phyloP scores from a whole-genome alignment of 352 stramenopile genomes.

The Pelagophyceae sp. region DNA sequence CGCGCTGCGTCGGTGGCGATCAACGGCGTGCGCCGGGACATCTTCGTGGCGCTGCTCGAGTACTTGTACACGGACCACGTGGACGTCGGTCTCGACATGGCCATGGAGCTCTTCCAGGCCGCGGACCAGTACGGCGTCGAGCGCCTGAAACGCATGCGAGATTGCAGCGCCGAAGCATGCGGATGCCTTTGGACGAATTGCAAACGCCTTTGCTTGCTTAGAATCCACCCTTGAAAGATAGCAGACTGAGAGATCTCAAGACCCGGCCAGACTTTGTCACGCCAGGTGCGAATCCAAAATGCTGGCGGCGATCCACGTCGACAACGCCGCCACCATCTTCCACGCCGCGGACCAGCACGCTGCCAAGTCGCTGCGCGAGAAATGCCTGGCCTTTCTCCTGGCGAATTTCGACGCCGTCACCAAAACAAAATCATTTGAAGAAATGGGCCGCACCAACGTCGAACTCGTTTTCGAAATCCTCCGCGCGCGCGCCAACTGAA shows the following conservation, averaged over 20 bases:
- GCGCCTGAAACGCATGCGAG: constrained; percentile 52
- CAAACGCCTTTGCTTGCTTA: constrained; percentile 40
- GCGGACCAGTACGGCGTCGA: constrained; percentile 70
- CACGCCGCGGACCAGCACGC: constrained; percentile 90
- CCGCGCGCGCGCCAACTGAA: background rate
- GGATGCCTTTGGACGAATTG: background rate
- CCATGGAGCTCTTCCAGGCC: constrained; percentile 67
- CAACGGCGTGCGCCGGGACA: constrained; percentile 38
- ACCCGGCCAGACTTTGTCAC: no score
- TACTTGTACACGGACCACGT: constrained; percentile 74
- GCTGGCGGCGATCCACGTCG: constrained; percentile 81
- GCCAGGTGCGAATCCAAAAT: constrained; percentile 95
- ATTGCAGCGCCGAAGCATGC: no score
- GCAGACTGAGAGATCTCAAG: no score
- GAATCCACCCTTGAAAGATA: no score
- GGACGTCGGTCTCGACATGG: constrained; percentile 48
- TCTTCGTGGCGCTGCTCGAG: constrained; percentile 62
- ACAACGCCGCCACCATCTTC: constrained; percentile 91
- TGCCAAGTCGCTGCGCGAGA: constrained; percentile 75
- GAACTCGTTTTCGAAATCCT: constrained; percentile 95
- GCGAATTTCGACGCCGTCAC: constrained; percentile 93
- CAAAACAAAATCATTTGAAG: constrained; percentile 90
- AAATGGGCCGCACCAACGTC: constrained; percentile 95
- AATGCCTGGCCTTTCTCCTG: constrained; percentile 91
- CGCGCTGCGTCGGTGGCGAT: constrained; percentile 32